These are phyloP conservation scores for Sclerotinia subarctica DNA, from an alignment of 2,329 filamentous ascomycete species.

Conservation along the genomic window DNA sequence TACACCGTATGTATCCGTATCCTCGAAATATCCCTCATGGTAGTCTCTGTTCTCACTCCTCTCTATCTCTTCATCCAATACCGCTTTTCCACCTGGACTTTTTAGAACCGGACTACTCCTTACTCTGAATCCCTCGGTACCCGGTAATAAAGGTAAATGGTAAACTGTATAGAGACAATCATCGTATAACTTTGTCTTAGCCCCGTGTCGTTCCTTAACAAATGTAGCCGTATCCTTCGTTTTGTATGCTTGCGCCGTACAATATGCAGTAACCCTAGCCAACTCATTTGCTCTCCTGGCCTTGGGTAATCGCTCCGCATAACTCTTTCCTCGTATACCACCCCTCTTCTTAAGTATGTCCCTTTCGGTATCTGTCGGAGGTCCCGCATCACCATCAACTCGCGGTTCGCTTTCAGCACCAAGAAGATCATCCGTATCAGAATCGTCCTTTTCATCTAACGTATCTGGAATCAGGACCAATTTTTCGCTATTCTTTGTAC, in stretches of 20 bases:
- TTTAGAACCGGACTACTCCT: conserved; percentile 89
- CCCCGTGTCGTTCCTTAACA: conserved; percentile 79
- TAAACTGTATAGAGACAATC: conserved; percentile 97
- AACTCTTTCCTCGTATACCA: conserved; percentile 73
- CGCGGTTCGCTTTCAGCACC: conserved; percentile 45
- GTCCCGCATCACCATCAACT: conserved; percentile 59
- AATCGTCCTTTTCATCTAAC: conserved; percentile 55
- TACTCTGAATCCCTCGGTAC: conserved; percentile 80
- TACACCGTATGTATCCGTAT: conserved; percentile 57
- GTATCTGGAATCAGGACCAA: conserved; percentile 91
- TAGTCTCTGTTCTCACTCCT: conserved; percentile 85
- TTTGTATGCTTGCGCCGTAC: conserved; percentile 91
- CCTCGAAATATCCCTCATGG: conserved; percentile 85
- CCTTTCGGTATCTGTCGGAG: conserved; percentile 65
- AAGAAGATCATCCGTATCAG: conserved; percentile 56
- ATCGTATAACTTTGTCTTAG: conserved; percentile 94
- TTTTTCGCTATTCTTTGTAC: conserved; percentile 94
- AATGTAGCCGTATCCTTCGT: conserved; percentile 86
- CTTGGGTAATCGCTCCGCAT: conserved; percentile 90
- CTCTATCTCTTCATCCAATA: conserved; percentile 94
- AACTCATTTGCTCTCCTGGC: conserved; percentile 81
- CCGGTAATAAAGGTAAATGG: conserved; percentile 82
- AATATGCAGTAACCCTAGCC: conserved; percentile 89
- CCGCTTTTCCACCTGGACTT: conserved; percentile 86
- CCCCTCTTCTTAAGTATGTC: conserved; percentile 61